Evolutionary conservation across 345 rosid species (phyloP), one percentile per base, ranked within the genome.

Genomic region (Aurinia saxatilis): DNA sequence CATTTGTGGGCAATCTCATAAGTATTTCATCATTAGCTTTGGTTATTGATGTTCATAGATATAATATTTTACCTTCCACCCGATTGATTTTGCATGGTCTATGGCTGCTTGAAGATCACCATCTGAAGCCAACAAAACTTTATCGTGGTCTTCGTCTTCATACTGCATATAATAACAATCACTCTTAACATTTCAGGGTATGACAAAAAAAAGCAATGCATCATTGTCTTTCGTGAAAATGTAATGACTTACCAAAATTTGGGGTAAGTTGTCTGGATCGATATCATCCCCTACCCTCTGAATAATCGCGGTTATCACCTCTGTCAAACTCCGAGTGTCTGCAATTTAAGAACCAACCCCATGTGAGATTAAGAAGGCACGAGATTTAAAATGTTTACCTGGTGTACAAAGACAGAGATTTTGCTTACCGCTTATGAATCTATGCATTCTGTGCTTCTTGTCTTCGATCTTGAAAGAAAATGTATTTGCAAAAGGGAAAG

Each of bases 131-230:
- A 95, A 73, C 61, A 90, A 82, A 63, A 88, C 96, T 82, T 88
- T 88, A 75, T 95, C 99, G 14, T 62, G 86, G 73, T 95, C 99
- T 64, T 88, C 99, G 41, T 95, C 99, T 78, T 95, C 99, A 66
- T 95, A 95, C 99, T 95, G 63, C 44, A 69, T 13, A 66, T 70
- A 29, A 23, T 30, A 45, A 51, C 46, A 40, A 57, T 69, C 50
- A 29, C 47, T 57, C 49, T n/a, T 50, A 76, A 72, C 31, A 66
- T 7, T 46, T 39, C 19, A 13, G 36, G 27, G 17, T 27, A 10
- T 30, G 47, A 12, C 6, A 8, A 37, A 15, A 16, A 21, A 7
- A 48, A 12, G 56, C 18, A 35, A 2, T 19, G 36, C n/a, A 47
- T 63, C 36, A 13, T 35, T 31, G 7, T 58, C 54, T 35, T 41